Conservation (phyloP, 2,329 filamentous ascomycete species). For the Periconia digitata region DNA sequence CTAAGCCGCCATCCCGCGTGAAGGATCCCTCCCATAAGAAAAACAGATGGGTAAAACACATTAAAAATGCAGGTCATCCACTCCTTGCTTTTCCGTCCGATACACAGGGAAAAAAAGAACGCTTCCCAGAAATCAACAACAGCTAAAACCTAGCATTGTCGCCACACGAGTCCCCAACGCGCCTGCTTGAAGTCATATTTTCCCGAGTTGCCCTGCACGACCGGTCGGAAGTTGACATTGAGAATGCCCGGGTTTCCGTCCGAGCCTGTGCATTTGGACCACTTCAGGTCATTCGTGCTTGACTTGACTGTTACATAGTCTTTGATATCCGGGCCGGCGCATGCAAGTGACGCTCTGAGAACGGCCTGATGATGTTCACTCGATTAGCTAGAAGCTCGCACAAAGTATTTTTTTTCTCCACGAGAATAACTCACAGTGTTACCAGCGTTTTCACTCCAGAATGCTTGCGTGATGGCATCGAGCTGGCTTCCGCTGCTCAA, state of each 20-base stretch:
- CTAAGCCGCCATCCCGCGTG: too few species aligned
- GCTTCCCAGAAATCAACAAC: neutral
- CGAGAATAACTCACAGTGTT: constrained; percentile 24
- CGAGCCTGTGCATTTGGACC: constrained; percentile 30
- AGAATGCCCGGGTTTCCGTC: constrained; percentile 32
- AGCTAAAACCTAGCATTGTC: constrained; percentile 21
- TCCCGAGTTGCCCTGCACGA: constrained; percentile 28
- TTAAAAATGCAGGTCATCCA: too few species aligned
- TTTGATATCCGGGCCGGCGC: constrained; percentile 27
- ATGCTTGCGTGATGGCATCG: constrained; percentile 28
- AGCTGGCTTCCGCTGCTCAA: constrained; percentile 25
- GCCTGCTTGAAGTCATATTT: constrained; percentile 32
- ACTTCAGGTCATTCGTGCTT: constrained; percentile 25
- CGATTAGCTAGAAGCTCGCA: neutral
- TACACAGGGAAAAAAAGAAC: neutral
- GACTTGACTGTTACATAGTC: constrained; percentile 26
- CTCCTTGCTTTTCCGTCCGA: too few species aligned
- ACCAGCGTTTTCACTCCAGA: constrained; percentile 32
- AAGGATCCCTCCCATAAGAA: too few species aligned
- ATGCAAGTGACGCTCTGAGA: constrained; percentile 21
- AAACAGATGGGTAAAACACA: too few species aligned
- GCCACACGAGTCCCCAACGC: constrained; percentile 30
- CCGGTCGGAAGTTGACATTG: constrained; percentile 34
- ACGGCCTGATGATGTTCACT: constrained; percentile 12
- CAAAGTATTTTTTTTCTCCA: too few species aligned